Evolutionary conservation across 2,329 filamentous ascomycete species (phyloP).

Genomic region (Macroventuria anomochaeta): DNA sequence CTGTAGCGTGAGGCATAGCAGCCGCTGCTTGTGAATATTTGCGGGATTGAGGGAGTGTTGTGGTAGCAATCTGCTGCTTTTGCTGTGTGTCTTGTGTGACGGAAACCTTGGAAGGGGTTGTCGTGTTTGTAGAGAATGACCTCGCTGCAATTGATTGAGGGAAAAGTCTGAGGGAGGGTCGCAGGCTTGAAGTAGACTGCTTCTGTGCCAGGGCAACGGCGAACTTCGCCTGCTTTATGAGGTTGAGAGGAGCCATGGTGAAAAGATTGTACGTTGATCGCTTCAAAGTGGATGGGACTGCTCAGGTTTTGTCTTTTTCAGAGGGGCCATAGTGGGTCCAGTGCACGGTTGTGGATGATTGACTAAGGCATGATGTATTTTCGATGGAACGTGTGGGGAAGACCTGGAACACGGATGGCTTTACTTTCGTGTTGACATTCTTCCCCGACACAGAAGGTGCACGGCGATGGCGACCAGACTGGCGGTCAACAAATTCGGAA

Average conservation of each 20-base stretch:
- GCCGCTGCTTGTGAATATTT: constrained; percentile 16
- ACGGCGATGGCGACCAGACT: constrained; percentile 21
- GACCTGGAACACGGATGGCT: constrained; percentile 20
- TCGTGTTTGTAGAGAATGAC: constrained; percentile 15
- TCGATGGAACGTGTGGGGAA: constrained; percentile 20
- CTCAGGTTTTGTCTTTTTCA: constrained; percentile 23
- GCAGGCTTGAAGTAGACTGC: constrained; percentile 16
- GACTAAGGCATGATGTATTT: constrained; percentile 20
- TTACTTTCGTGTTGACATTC: constrained; percentile 16
- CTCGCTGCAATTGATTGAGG: constrained; percentile 11
- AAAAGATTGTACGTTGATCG: constrained; percentile 21
- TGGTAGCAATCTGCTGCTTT: constrained; percentile 5
- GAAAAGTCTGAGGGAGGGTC: constrained; percentile 10
- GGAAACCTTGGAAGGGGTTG: constrained; percentile 6
- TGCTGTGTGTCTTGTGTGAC: constrained; percentile 8
- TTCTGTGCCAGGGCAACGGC: constrained; percentile 18
- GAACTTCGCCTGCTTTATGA: constrained; percentile 18
- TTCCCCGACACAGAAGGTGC: constrained; percentile 22
- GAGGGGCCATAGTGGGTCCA: constrained; percentile 19
- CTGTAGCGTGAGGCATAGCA: constrained; percentile 17
- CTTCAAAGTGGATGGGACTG: constrained; percentile 15
- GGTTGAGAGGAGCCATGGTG: constrained; percentile 19
- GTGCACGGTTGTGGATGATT: constrained; percentile 15
- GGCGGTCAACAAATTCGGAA: constrained; percentile 20
- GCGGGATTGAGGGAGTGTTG: constrained; percentile 7